Evolutionary conservation across 805 yeast genomes (phyloP).

Genomic region (Metschnikowia colocasiae): DNA sequence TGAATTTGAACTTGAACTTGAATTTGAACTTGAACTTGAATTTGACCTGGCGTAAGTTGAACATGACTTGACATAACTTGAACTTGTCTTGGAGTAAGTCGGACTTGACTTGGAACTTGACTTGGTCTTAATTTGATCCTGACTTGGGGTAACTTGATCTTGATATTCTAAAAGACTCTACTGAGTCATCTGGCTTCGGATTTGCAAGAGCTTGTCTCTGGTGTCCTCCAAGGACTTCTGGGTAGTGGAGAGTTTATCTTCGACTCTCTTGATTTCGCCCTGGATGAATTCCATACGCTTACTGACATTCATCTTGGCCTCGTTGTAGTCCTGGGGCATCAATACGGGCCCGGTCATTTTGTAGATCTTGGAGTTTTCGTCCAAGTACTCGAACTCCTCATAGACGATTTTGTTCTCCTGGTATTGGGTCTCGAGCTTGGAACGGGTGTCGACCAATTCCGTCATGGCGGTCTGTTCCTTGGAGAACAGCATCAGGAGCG

Average conservation of each 20-base stretch:
- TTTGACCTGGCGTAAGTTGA: no score
- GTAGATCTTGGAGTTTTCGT: constrained; percentile 71
- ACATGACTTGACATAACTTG: no score
- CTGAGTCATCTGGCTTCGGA: constrained; percentile 34
- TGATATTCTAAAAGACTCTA: no score
- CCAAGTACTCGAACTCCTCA: constrained; percentile 65
- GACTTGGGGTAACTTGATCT: no score
- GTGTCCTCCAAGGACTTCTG: constrained; percentile 53
- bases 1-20: no score
- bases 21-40: no score
- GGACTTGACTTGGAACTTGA: no score
- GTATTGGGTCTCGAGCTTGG: constrained; percentile 84
- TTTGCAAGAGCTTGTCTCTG: constrained; percentile 50
- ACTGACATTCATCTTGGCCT: constrained; percentile 78
- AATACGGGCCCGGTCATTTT: constrained; percentile 91
- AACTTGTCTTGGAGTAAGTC: no score
- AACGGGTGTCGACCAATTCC: constrained; percentile 67
- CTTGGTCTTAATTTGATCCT: no score
- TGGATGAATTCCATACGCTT: constrained; percentile 88
- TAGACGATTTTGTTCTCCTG: constrained; percentile 92
- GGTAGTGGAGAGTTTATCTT: constrained; percentile 51
- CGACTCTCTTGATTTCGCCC: constrained; percentile 72
- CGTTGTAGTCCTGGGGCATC: constrained; percentile 80
- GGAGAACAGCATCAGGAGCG: constrained; percentile 43
- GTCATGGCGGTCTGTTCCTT: constrained; percentile 44